Conservation (phyloP, 106 monocot species). For the Acorus calamus region DNA sequence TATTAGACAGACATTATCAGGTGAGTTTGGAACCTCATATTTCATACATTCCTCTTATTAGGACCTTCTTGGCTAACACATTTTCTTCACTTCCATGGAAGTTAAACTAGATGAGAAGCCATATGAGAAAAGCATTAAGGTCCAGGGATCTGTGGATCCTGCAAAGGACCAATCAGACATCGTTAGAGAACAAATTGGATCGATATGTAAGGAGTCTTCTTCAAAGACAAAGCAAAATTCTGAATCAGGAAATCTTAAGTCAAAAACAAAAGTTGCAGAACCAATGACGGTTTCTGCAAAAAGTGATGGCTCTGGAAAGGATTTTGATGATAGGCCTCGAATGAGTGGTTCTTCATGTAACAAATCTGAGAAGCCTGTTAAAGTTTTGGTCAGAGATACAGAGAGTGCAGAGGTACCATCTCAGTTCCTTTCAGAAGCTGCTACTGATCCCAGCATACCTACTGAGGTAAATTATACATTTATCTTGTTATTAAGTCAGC, state of each 20-base stretch:
- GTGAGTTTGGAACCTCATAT: slow-evolving; percentile 18
- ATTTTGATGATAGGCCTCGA: slow-evolving; percentile 30
- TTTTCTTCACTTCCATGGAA: slow-evolving; percentile 8
- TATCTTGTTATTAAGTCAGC: neutral
- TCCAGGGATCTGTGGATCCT: slow-evolving; percentile 18
- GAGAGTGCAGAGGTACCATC: slow-evolving; percentile 15
- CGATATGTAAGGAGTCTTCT: slow-evolving; percentile 11
- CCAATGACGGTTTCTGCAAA: neutral
- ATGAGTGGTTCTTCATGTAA: slow-evolving; percentile 15
- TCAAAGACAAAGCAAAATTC: slow-evolving; percentile 11
- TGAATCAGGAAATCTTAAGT: slow-evolving; percentile 25
- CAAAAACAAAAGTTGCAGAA: slow-evolving; percentile 24
- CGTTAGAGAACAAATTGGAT: slow-evolving; percentile 7
- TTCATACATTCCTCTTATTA: too few species aligned
- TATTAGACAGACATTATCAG: slow-evolving; percentile 76
- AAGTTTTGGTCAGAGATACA: slow-evolving; percentile 5
- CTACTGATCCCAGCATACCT: slow-evolving; percentile 31
- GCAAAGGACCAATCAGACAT: slow-evolving; percentile 15
- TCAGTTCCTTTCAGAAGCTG: slow-evolving; percentile 26
- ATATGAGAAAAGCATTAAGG: slow-evolving; percentile 34
- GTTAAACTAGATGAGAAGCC: slow-evolving; percentile 48
- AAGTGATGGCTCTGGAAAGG: slow-evolving; percentile 15
- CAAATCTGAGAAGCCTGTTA: slow-evolving; percentile 25
- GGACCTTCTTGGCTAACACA: too few species aligned
- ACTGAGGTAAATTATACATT: slow-evolving; percentile 39